phyloP scores from a whole-genome alignment of 2,329 filamentous ascomycete species.

The Colletotrichum euphorbiae region DNA sequence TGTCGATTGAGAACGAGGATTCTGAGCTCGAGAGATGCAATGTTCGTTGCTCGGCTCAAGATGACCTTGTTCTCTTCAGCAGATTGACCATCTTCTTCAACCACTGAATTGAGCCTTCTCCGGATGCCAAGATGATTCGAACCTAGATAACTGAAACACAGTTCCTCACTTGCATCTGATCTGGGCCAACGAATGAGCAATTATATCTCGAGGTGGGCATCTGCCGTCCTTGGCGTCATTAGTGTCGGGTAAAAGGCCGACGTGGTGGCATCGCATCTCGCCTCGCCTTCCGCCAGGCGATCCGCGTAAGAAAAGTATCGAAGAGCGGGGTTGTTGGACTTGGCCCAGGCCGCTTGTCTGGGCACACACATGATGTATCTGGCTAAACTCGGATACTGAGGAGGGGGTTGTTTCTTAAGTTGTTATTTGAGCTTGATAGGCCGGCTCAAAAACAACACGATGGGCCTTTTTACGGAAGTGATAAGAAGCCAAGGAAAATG shows the following conservation, averaged over 20 bases:
- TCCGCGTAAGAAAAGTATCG: conserved; percentile 14
- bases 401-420: background rate
- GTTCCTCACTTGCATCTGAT: no score
- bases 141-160: background rate
- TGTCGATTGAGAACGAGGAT: background rate
- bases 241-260: conserved; percentile 33
- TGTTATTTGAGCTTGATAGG: background rate
- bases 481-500: conserved; percentile 35
- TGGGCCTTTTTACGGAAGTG: conserved; percentile 32
- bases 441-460: conserved; percentile 7
- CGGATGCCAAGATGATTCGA: background rate
- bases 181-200: conserved; percentile 14
- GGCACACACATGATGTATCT: conserved; percentile 16
- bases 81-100: background rate
- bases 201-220: conserved; percentile 1
- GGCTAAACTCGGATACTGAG: conserved; percentile 17
- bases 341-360: conserved; percentile 17
- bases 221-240: conserved; percentile 22
- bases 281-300: background rate
- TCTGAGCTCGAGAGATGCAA: background rate
- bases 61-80: background rate
- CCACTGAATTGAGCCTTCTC: background rate
- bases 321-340: conserved; percentile 19
- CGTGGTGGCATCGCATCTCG: conserved; percentile 11
- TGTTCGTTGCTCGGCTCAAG: background rate